Conservation (phyloP, 139 green algal species). For the Chlorella ohadii region DNA sequence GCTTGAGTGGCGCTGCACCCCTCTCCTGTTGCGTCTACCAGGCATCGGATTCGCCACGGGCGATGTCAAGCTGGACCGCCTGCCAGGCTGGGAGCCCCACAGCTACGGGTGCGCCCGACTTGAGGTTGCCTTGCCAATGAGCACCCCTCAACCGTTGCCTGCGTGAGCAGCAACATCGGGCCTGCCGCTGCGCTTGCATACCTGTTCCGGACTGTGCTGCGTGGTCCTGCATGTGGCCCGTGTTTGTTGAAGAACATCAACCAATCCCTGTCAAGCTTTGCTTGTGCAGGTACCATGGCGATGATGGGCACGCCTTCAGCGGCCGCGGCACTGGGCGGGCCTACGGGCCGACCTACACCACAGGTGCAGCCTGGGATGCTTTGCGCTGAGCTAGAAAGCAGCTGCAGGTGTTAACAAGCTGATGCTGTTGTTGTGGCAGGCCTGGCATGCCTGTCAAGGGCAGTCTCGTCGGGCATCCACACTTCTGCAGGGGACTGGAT, state of each 20-base stretch:
- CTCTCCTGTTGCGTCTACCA: not conserved
- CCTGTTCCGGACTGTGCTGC: too few species aligned
- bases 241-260: too few species aligned
- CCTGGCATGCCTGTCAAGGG: too few species aligned
- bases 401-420: too few species aligned
- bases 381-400: too few species aligned
- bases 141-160: too few species aligned
- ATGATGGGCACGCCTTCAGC: conserved; percentile 79
- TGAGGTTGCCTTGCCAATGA: not conserved
- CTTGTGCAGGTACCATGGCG: conserved; percentile 74
- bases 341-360: conserved; percentile 67
- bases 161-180: too few species aligned
- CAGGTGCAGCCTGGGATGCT: conserved; percentile 42
- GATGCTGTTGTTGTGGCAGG: too few species aligned
- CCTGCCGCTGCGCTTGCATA: too few species aligned
- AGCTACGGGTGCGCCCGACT: conserved; percentile 65
- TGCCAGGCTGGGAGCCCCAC: conserved; percentile 87
- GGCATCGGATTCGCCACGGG: conserved; percentile 71
- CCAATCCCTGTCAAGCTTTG: not conserved
- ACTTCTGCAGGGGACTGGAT: conserved; percentile 64
- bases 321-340: conserved; percentile 55
- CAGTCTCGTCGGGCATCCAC: too few species aligned
- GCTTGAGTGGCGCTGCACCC: too few species aligned
- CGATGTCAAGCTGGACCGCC: conserved; percentile 68
- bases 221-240: too few species aligned